These are phyloP conservation scores for Gossypium trilobum DNA, from an alignment of 441 rosid genomes.

Conservation along the genomic window DNA sequence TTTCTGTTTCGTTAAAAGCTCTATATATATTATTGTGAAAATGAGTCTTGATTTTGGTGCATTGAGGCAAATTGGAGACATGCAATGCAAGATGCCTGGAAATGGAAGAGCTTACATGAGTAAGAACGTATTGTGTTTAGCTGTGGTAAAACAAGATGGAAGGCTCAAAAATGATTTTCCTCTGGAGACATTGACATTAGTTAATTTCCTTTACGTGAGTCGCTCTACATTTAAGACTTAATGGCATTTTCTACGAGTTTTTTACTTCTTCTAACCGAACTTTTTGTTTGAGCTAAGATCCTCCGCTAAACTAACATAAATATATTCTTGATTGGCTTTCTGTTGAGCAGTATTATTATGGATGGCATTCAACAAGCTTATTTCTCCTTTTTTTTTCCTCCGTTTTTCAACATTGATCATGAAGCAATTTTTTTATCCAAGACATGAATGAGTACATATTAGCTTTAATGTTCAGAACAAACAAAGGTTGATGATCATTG, in stretches of 20 bases:
- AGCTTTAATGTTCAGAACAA: constrained; percentile 20
- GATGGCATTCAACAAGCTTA: neutral
- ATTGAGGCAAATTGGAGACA: neutral
- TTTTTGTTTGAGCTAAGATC: constrained; percentile 13
- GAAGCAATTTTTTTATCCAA: neutral
- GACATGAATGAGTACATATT: neutral
- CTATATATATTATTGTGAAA: neutral
- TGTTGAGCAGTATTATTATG: neutral
- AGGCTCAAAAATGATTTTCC: neutral
- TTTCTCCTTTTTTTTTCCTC: neutral
- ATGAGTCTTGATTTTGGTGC: neutral
- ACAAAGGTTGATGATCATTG: constrained; percentile 24
- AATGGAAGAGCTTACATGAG: neutral
- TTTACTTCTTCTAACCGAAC: constrained; percentile 14
- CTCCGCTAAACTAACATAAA: neutral
- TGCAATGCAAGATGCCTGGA: neutral
- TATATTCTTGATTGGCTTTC: neutral
- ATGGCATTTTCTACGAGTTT: neutral
- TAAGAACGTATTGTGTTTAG: neutral
- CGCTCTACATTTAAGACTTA: neutral
- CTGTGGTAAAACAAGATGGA: neutral
- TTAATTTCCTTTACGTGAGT: neutral
- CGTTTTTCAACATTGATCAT: constrained; percentile 5
- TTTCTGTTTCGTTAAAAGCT: neutral
- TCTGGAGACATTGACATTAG: neutral